A percentile compares a stretch with the other conserved stretches of the same genome.
Evolutionary conservation across 352 stramenopile genomes (phyloP).

Genomic region (Globisporangium perplexum): DNA sequence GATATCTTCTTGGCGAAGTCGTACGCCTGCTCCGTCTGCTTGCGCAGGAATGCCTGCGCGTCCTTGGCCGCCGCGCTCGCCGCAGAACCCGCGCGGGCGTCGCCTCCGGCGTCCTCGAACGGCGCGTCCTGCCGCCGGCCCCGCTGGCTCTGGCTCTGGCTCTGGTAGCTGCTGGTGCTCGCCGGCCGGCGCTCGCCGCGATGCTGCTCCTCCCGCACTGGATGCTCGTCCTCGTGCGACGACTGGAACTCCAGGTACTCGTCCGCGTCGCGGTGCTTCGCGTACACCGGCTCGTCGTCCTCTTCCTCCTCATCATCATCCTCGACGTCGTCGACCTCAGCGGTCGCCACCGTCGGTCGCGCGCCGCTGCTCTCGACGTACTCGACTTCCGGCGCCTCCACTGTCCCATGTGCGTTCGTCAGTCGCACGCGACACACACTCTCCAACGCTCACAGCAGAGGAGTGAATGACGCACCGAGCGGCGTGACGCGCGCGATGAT

Average conservation of each 20-base stretch:
- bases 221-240: slow-evolving; percentile 20
- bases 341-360: neutral
- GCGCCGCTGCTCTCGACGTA: slow-evolving; percentile 16
- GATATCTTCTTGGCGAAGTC: slow-evolving; percentile 88
- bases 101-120: slow-evolving; percentile 23
- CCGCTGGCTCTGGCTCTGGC: neutral
- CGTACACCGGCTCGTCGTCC: slow-evolving; percentile 1
- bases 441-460: neutral
- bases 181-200: neutral
- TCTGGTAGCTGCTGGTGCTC: slow-evolving; percentile 12
- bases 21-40: slow-evolving; percentile 82
- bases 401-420: slow-evolving; percentile 4
- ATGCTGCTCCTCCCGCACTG: neutral
- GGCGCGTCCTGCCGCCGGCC: slow-evolving; percentile 9
- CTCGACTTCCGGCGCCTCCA: slow-evolving; percentile 37
- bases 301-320: neutral
- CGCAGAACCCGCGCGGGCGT: slow-evolving; percentile 1
- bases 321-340: neutral
- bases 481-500: slow-evolving; percentile 66
- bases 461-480: slow-evolving; percentile 18
- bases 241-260: slow-evolving; percentile 61
- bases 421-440: neutral
- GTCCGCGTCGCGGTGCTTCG: slow-evolving; percentile 16
- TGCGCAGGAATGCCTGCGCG: slow-evolving; percentile 60
- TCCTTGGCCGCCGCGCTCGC: slow-evolving; percentile 40